A percentile compares a stretch with the other conserved stretches of the same genome.
Evolutionary conservation across 108 stramenopile species (phyloP).

Genomic region (Conticribra guillardii): DNA sequence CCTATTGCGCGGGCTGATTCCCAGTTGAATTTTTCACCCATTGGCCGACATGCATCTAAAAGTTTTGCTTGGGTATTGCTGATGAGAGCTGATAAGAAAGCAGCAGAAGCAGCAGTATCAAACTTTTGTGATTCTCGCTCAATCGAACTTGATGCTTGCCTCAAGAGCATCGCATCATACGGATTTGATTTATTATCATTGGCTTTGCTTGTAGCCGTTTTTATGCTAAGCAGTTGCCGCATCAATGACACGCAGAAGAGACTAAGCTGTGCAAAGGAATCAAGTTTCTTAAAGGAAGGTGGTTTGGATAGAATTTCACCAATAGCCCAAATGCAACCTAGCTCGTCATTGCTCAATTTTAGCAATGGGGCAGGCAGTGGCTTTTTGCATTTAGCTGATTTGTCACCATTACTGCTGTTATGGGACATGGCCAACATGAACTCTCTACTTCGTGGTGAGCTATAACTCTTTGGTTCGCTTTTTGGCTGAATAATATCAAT

Average conservation of each 20-base stretch:
- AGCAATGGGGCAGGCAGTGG: slow-evolving; percentile 36
- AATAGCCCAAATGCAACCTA: slow-evolving; percentile 67
- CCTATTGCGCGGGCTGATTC: slow-evolving; percentile 56
- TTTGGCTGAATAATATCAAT: slow-evolving; percentile 12
- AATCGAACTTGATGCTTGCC: slow-evolving; percentile 18
- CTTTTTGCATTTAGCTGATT: background rate
- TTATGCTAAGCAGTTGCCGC: slow-evolving; percentile 28
- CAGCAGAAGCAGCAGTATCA: slow-evolving; percentile 62
- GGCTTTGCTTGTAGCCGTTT: slow-evolving; percentile 6
- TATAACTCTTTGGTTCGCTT: slow-evolving; percentile 1
- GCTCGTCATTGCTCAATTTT: slow-evolving; percentile 51
- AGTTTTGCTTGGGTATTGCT: slow-evolving; percentile 67
- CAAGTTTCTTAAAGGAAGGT: slow-evolving; percentile 64
- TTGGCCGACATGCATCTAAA: slow-evolving; percentile 56
- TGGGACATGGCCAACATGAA: slow-evolving; percentile 30
- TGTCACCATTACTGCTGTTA: slow-evolving; percentile 1
- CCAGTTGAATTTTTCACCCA: slow-evolving; percentile 71
- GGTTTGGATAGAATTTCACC: slow-evolving; percentile 55
- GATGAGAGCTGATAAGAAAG: slow-evolving; percentile 70
- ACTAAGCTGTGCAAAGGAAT: slow-evolving; percentile 59
- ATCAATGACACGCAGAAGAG: slow-evolving; percentile 51
- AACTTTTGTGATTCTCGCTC: slow-evolving; percentile 23
- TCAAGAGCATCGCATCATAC: slow-evolving; percentile 27
- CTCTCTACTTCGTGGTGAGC: slow-evolving; percentile 35
- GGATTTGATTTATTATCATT: slow-evolving; percentile 13